Conservation (phyloP, 2,329 filamentous ascomycete species). For the Leptosphaerulina australis region DNA sequence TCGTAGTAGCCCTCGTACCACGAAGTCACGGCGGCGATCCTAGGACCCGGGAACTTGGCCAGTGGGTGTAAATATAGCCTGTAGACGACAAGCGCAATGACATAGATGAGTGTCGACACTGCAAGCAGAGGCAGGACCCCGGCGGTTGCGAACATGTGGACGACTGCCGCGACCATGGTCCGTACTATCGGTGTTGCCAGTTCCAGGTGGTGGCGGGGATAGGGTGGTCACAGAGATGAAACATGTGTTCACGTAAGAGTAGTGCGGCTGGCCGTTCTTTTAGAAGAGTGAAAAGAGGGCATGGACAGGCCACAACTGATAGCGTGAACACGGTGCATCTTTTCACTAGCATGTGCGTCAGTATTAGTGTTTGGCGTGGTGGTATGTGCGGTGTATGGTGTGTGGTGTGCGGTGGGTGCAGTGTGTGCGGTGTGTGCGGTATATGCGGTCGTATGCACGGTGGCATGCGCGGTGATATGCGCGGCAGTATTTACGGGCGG, state of each 20-base stretch:
- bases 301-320: not conserved
- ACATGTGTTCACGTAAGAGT: constrained; percentile 9
- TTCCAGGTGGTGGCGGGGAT: constrained; percentile 6
- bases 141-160: constrained; percentile 14
- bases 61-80: constrained; percentile 54
- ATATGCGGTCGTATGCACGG: not conserved
- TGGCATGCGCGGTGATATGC: constrained; percentile 1
- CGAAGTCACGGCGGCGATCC: constrained; percentile 36
- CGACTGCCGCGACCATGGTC: constrained; percentile 14
- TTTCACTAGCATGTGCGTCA: not conserved
- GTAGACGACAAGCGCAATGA: constrained; percentile 40
- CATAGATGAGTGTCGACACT: constrained; percentile 23
- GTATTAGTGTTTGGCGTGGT: too few relatives aligned
- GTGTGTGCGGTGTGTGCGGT: not conserved
- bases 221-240: constrained; percentile 9
- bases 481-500: not conserved
- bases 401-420: too few relatives aligned
- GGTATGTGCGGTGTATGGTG: too few relatives aligned
- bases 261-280: not conserved
- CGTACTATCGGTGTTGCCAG: not conserved
- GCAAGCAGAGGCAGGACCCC: constrained; percentile 17
- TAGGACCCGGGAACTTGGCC: constrained; percentile 53
- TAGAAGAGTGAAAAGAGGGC: constrained; percentile 1
- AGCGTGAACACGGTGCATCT: not conserved
- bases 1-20: constrained; percentile 48